These are phyloP conservation scores for Globisporangium yorkense DNA, from an alignment of 352 stramenopile genomes.

Conservation along the genomic window DNA sequence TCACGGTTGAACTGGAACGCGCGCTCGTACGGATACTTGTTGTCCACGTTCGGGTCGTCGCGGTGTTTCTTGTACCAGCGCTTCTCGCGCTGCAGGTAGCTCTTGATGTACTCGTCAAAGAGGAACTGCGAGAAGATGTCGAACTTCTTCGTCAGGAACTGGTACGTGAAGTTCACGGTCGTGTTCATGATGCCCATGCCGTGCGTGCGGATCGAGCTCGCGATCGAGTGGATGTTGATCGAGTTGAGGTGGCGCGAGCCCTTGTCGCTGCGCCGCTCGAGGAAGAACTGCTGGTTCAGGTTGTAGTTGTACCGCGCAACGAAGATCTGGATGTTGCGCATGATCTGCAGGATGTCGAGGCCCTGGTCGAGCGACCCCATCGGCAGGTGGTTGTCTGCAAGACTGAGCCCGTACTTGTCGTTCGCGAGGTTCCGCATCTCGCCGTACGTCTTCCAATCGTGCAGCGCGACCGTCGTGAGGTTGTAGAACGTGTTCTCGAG, in stretches of 20 bases:
- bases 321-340: conserved; percentile 94
- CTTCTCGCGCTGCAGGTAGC: conserved; percentile 89
- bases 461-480: conserved; percentile 90
- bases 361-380: conserved; percentile 91
- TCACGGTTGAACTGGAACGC: conserved; percentile 92
- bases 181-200: conserved; percentile 95
- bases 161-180: conserved; percentile 94
- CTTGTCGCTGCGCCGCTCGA: conserved; percentile 89
- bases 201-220: conserved; percentile 90
- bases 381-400: conserved; percentile 90
- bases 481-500: conserved; percentile 96
- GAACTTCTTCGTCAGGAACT: conserved; percentile 91
- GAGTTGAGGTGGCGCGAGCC: conserved; percentile 91
- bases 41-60: conserved; percentile 85
- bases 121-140: conserved; percentile 91
- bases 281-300: conserved; percentile 94
- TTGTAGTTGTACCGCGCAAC: conserved; percentile 93
- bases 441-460: conserved; percentile 94
- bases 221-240: conserved; percentile 91
- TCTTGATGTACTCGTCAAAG: conserved; percentile 93
- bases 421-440: conserved; percentile 93
- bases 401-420: conserved; percentile 89
- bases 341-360: conserved; percentile 93
- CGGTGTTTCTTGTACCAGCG: conserved; percentile 92
- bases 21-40: conserved; percentile 90